phyloP scores from a whole-genome alignment of 805 yeast genomes.

The Priceomyces fermenticarens region DNA sequence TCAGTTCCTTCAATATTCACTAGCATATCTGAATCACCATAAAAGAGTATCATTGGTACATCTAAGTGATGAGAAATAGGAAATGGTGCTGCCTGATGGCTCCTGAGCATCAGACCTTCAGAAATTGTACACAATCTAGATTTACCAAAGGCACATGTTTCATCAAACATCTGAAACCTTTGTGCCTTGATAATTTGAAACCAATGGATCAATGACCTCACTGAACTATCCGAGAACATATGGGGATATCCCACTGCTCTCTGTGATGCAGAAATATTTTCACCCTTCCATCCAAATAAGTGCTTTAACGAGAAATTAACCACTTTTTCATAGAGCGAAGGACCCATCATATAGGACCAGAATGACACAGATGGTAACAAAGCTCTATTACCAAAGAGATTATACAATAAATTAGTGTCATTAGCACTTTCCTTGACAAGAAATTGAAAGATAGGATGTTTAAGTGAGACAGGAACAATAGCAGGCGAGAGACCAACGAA shows the following conservation, averaged over 20 bases:
- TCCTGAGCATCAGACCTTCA: slow-evolving; percentile 11
- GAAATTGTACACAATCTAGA: slow-evolving; percentile 19
- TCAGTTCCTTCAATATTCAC: slow-evolving; percentile 25
- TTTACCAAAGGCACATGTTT: slow-evolving; percentile 21
- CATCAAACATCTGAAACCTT: slow-evolving; percentile 32
- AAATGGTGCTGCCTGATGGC: slow-evolving; percentile 23
- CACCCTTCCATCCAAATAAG: slow-evolving; percentile 27
- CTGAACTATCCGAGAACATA: slow-evolving; percentile 27
- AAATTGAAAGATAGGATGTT: slow-evolving; percentile 20
- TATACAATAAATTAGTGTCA: slow-evolving; percentile 20
- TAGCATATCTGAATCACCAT: slow-evolving; percentile 26
- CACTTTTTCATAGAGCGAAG: slow-evolving; percentile 17
- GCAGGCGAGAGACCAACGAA: slow-evolving; percentile 32
- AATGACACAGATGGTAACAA: slow-evolving; percentile 27
- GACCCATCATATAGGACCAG: slow-evolving; percentile 24
- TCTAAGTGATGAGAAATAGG: slow-evolving; percentile 27
- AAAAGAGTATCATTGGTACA: slow-evolving; percentile 25
- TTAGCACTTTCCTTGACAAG: slow-evolving; percentile 24
- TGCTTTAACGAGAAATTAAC: slow-evolving; percentile 21
- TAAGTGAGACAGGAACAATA: slow-evolving; percentile 21
- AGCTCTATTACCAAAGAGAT: slow-evolving; percentile 26
- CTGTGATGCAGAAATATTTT: slow-evolving; percentile 20
- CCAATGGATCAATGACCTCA: slow-evolving; percentile 29
- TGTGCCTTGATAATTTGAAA: slow-evolving; percentile 27
- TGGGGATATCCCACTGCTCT: slow-evolving; percentile 27